Evolutionary conservation across 2,329 filamentous ascomycete species (phyloP), one percentile per base, ranked within the genome.

Genomic region (Fusarium nematophilum): DNA sequence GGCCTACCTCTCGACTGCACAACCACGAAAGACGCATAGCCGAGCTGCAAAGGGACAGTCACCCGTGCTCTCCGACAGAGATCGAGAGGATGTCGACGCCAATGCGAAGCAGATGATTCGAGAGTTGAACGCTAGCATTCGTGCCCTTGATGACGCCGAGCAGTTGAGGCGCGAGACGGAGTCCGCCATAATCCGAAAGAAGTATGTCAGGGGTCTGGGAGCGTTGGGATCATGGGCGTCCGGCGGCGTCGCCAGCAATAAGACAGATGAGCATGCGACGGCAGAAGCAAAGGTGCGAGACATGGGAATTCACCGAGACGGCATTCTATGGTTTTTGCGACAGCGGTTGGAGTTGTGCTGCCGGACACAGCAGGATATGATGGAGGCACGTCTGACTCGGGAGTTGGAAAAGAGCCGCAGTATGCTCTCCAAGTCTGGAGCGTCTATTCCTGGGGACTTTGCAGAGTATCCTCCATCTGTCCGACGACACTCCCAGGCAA

Each of bases 361-460:
- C 34, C 83, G 86, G 67, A 87, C 90, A 61, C 94, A 98, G 79
- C 88, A 92, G 68, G 85, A 84, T 44, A 97, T 98, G 92, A 97
- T 98, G 83, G 93, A 97, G 78, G 90, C 91, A 70, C 81, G 95
- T 67, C 81, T 98, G 65, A 87, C 88, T 70, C 82, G 95, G 49
- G 92, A 96, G 73, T 83, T 94, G 74, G 93, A 98, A 78, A 95
- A 91, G 84, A 93, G 89, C 70, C 91, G 92, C 76, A 96, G 91
- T 71, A 85, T 94, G 55, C 79, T 97, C 51, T 90, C 92, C 62
- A 93, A 92, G 73, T 82, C 85, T 3, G 80, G 65, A 42, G 53
- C 67, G 34, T 63, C 73, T 29, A 65, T 73, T 10, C 51, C 70
- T 6, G 67, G 66, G 5, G 75, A 75, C 59, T 72, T 77, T 60